Evolutionary conservation across 2,329 filamentous ascomycete species (phyloP).

Genomic region (Ophiostoma triangulosporum): DNA sequence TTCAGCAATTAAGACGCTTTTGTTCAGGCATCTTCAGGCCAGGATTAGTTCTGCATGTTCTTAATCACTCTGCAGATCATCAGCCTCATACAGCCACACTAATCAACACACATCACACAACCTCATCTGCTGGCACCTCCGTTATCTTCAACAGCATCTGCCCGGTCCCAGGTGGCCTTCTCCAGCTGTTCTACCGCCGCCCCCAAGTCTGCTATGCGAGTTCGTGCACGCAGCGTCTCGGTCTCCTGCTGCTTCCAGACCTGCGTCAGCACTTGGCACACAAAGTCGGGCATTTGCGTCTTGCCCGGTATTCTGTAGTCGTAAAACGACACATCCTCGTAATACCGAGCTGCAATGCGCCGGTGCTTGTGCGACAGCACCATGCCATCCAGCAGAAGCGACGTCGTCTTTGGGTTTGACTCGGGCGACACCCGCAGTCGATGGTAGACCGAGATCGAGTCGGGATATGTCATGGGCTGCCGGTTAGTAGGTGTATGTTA

Average conservation of each 20-base stretch:
- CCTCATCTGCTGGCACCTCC: conserved; percentile 24
- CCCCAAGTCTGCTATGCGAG: conserved; percentile 42
- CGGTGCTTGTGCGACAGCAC: conserved; percentile 64
- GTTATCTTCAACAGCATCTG: conserved; percentile 58
- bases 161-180: conserved; percentile 57
- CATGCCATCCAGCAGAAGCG: conserved; percentile 46
- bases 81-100: no score
- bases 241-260: conserved; percentile 37
- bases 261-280: conserved; percentile 24
- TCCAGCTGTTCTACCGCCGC: conserved; percentile 50
- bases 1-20: no score
- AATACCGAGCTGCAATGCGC: conserved; percentile 57
- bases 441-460: conserved; percentile 72
- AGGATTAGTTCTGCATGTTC: no score
- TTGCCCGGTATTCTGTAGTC: conserved; percentile 35
- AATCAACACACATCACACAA: not conserved
- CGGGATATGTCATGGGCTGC: conserved; percentile 72
- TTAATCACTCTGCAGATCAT: not conserved
- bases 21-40: no score
- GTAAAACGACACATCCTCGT: conserved; percentile 70
- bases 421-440: conserved; percentile 48
- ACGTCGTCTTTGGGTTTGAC: conserved; percentile 28
- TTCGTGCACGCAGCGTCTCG: conserved; percentile 37
- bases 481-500: not conserved
- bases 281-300: conserved; percentile 27